Percentiles rank a stretch among this genome's conserved stretches.
Evolutionary conservation across 306 rosid genomes (phyloP).

Genomic region (Rosa rugosa): DNA sequence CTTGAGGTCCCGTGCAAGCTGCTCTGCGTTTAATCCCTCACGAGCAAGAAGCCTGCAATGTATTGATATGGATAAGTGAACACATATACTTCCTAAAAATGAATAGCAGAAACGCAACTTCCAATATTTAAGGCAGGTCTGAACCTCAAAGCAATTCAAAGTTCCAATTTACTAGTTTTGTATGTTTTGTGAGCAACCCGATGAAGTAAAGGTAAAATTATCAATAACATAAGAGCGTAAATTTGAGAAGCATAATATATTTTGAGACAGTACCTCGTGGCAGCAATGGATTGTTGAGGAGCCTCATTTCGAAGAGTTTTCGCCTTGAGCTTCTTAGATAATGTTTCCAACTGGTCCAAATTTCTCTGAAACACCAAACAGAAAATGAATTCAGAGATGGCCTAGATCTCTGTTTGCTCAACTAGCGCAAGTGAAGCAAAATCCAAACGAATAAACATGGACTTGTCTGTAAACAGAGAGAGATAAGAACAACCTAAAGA

Average conservation of each 20-base stretch:
- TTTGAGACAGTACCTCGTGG: constrained; percentile 59
- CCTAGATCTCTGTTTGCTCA: neutral
- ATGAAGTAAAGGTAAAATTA: neutral
- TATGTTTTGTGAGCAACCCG: neutral
- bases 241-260: neutral
- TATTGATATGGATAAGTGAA: neutral
- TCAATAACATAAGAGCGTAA: neutral
- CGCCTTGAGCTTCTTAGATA: constrained; percentile 97
- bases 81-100: neutral
- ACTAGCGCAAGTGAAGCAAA: neutral
- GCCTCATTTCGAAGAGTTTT: constrained; percentile 81
- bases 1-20: constrained; percentile 96
- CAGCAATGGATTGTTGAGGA: constrained; percentile 90
- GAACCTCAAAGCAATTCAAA: neutral
- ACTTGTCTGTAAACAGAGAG: neutral
- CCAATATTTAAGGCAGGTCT: neutral
- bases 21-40: constrained; percentile 98
- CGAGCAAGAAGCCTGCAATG: constrained; percentile 89
- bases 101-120: neutral
- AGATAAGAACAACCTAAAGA: neutral
- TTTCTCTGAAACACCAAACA: constrained; percentile 59
- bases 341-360: constrained; percentile 90
- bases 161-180: neutral
- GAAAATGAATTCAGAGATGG: constrained; percentile 15
- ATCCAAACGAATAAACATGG: neutral